Conservation (phyloP, 257 asterid species). For the Fraxinus pennsylvanica region DNA sequence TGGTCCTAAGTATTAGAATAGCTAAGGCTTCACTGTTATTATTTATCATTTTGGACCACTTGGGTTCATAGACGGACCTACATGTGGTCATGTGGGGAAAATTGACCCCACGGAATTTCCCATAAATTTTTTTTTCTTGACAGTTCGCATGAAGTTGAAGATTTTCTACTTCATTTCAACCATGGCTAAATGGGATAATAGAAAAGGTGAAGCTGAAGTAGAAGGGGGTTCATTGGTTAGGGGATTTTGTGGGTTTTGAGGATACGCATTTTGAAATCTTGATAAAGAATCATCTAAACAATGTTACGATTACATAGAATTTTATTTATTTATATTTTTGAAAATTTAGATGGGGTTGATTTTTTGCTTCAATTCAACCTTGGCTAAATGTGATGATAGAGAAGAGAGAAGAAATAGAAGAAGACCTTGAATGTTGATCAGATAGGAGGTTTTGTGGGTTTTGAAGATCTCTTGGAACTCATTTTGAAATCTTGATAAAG, state of each 20-base stretch:
- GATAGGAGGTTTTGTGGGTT: constrained; percentile 66
- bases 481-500: constrained; percentile 20
- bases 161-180: constrained; percentile 86
- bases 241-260: constrained; percentile 71
- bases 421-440: constrained; percentile 44
- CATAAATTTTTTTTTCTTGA: constrained; percentile 23
- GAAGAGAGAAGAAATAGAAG: constrained; percentile 43
- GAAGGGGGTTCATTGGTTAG: constrained; percentile 40
- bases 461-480: constrained; percentile 66
- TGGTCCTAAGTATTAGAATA: no score
- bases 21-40: no score
- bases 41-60: no score
- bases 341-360: constrained; percentile 82
- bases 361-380: constrained; percentile 88
- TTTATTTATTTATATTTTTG: constrained; percentile 18
- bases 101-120: no score
- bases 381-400: constrained; percentile 72
- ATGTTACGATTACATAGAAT: no score
- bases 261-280: constrained; percentile 48
- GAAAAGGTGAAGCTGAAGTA: constrained; percentile 50
- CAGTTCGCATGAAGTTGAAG: constrained; percentile 69
- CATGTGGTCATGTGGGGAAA: no score
- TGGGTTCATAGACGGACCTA: no score
- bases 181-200: constrained; percentile 82
- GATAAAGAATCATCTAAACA: not conserved